Evolutionary conservation across 1,284 basidiomycete genomes (phyloP), one percentile per base, ranked within the genome.

Genomic region (Somion occarium): DNA sequence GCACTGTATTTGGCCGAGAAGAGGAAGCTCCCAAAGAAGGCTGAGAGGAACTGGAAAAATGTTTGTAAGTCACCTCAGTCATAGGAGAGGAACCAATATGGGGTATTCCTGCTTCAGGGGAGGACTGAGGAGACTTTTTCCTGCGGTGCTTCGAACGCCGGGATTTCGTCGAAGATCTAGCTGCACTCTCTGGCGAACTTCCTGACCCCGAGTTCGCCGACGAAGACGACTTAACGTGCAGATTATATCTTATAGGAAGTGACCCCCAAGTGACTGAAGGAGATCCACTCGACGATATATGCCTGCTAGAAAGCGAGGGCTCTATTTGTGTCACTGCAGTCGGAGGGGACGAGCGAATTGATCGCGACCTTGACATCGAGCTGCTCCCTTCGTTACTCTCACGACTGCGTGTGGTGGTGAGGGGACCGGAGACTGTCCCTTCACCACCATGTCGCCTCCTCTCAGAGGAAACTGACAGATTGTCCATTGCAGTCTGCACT

Each of bases 381-480:
- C 20, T 3, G 19, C 20, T 5, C 4, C 9, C 42, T 43, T 19
- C 7, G 42, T 23, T 22, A 23, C 42, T 22, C 5, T 43, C 22
- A 34, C 7, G 7, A 34, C 24, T 43, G 42, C 38, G 38, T 20
- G 4, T 20, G 13, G n/a, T 20, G 5, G 38, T 39, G 38, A 15
- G n/a, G 38, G 38, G 20, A 39, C n/a, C 4, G 38, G 4, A 39
- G 20, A 15, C 38, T 18, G n/a, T n/a, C n/a, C 38, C 13, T 15
- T 13, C 23, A 23, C 19, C 24, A 15, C 39, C 15, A 41, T 15
- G 13, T 23, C 23, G 42, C 42, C 18, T 43, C 42, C 42, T 43
- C 13, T 43, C 42, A 43, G 42, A 23, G 42, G 42, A 43, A 43
- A 43, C 42, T 13, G 42, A 43, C 42, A 23, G 23, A 22, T 23